These are phyloP conservation scores for Hibiscus syriacus DNA, from an alignment of 345 rosid genomes.

Conservation along the genomic window DNA sequence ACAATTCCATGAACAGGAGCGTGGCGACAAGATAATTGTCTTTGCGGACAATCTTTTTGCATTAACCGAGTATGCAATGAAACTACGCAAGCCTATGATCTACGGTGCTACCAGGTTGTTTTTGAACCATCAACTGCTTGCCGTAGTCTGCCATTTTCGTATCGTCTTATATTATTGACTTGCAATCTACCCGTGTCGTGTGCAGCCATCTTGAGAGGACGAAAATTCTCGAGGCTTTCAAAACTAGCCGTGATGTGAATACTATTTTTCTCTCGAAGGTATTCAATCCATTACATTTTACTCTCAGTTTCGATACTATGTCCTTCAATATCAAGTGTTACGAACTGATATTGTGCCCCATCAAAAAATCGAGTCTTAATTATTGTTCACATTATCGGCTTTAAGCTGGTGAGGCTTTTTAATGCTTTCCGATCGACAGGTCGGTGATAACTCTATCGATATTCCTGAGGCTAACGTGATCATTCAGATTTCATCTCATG, in stretches of 20 bases:
- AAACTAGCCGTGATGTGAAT: slow-evolving; percentile 73
- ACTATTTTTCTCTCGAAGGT: slow-evolving; percentile 92
- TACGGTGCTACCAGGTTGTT: slow-evolving; percentile 95
- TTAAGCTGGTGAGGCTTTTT: background rate
- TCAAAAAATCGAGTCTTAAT: background rate
- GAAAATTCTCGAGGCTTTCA: slow-evolving; percentile 81
- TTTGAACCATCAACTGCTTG: slow-evolving; percentile 8
- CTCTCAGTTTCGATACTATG: background rate
- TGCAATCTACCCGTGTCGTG: slow-evolving; percentile 8
- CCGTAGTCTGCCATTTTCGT: background rate
- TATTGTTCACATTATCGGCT: background rate
- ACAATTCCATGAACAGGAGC: slow-evolving; percentile 83
- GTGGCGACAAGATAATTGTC: slow-evolving; percentile 90
- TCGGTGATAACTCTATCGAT: slow-evolving; percentile 97
- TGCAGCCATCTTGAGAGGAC: slow-evolving; percentile 93
- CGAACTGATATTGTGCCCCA: background rate
- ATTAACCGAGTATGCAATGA: slow-evolving; percentile 80
- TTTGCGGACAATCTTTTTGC: slow-evolving; percentile 98
- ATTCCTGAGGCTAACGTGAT: slow-evolving; percentile 98
- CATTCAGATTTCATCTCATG: slow-evolving; percentile 93
- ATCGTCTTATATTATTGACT: background rate
- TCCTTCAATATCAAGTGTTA: background rate
- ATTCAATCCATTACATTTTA: background rate
- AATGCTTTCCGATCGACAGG: slow-evolving; percentile 42
- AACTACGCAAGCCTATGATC: slow-evolving; percentile 91